Conservation (phyloP, 2,329 filamentous ascomycete species). For the Trichoderma sp. region DNA sequence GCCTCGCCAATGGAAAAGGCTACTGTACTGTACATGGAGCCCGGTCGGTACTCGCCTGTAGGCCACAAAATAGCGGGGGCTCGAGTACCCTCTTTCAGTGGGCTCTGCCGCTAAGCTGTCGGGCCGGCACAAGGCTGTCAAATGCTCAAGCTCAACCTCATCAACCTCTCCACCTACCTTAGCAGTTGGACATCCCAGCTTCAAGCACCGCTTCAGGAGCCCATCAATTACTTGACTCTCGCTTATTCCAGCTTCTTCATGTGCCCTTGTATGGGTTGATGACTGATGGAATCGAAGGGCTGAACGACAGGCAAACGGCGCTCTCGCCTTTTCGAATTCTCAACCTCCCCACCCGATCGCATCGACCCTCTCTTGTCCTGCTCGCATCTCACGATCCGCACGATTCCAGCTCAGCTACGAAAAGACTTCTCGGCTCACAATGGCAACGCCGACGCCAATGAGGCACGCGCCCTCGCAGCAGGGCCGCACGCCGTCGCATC, state of each 20-base stretch:
- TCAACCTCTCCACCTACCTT: not conserved
- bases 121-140: constrained; percentile 18
- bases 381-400: constrained; percentile 5
- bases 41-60: not conserved
- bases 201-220: too few relatives aligned
- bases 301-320: constrained; percentile 5
- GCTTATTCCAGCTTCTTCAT: not conserved
- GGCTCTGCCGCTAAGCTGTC: constrained; percentile 10
- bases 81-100: constrained; percentile 12
- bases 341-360: not conserved
- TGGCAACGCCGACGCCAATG: constrained; percentile 56
- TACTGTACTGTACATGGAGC: not conserved
- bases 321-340: constrained; percentile 12
- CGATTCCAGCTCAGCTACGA: constrained; percentile 6
- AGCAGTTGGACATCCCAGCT: not conserved
- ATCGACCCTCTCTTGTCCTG: not conserved
- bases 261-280: not conserved
- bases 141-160: constrained; percentile 7
- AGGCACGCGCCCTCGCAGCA: constrained; percentile 50
- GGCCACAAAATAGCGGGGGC: not conserved
- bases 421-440: constrained; percentile 31
- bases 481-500: constrained; percentile 49
- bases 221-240: not conserved
- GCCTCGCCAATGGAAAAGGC: constrained; percentile 13
- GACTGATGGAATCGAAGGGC: constrained; percentile 20